phyloP scores from a whole-genome alignment of 805 yeast genomes.

The Ascoidea rubescens region DNA sequence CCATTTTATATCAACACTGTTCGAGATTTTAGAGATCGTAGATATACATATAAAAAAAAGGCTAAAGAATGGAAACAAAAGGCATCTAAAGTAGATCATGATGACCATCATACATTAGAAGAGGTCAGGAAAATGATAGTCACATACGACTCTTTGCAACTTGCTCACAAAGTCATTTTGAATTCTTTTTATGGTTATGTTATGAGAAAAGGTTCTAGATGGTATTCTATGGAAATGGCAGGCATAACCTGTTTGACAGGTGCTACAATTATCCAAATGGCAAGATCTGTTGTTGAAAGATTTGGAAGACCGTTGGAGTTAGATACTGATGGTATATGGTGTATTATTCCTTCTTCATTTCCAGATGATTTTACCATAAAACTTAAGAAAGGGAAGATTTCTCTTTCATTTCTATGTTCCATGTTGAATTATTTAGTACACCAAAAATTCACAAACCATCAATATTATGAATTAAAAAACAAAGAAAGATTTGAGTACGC shows the following conservation, averaged over 20 bases:
- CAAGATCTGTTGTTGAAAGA: conserved; percentile 79
- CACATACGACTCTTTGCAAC: conserved; percentile 84
- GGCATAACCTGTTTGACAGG: conserved; percentile 98
- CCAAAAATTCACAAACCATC: conserved; percentile 81
- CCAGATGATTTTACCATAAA: conserved; percentile 77
- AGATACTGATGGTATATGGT: conserved; percentile 99
- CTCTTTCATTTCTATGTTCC: conserved; percentile 85
- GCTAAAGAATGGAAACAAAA: conserved; percentile 93
- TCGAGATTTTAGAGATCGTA: conserved; percentile 83
- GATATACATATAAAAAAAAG: conserved; percentile 87
- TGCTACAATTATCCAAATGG: conserved; percentile 96
- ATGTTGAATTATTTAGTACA: conserved; percentile 93
- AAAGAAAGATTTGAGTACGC: conserved; percentile 39
- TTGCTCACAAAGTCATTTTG: conserved; percentile 93
- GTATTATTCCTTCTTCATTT: conserved; percentile 84
- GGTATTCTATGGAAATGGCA: conserved; percentile 99
- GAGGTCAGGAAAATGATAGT: conserved; percentile 93
- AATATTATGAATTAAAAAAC: conserved; percentile 67
- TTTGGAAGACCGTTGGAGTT: conserved; percentile 90
- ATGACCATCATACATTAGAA: conserved; percentile 51
- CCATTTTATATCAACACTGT: conserved; percentile 96
- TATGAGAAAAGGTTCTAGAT: conserved; percentile 96
- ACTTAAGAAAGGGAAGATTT: conserved; percentile 59
- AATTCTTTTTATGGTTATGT: conserved; percentile 97
- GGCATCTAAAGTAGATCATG: conserved; percentile 32